These are phyloP conservation scores for Wallacemonas sp. DNA, from an alignment of 208 protist species.

Conservation along the genomic window DNA sequence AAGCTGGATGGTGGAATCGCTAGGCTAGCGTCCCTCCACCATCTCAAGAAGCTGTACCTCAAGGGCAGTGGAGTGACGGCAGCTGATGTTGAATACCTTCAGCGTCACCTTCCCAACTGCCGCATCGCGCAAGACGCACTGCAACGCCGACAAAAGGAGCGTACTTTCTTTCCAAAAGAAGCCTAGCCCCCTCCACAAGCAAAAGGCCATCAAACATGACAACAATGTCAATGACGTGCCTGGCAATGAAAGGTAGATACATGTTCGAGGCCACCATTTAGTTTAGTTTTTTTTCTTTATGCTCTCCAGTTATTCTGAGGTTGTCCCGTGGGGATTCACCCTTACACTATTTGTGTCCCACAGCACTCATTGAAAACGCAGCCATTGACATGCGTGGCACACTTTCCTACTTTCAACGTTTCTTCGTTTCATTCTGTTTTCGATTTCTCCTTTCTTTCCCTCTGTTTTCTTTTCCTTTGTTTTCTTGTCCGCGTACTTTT, in stretches of 20 bases:
- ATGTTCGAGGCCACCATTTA: no score
- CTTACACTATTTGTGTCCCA: no score
- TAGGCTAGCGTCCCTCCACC: constrained; percentile 10
- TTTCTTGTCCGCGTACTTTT: constrained; percentile 14
- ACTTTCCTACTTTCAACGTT: neutral
- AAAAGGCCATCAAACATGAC: neutral
- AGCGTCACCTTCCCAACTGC: constrained; percentile 21
- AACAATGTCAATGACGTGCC: no score
- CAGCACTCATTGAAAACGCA: no score
- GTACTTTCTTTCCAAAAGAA: neutral
- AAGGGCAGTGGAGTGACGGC: constrained; percentile 24
- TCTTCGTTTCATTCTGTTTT: no score
- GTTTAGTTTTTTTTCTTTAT: neutral
- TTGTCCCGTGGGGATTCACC: no score
- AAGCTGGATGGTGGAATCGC: constrained; percentile 16
- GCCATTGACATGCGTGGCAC: neutral
- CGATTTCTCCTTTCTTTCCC: neutral
- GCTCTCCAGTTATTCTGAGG: neutral
- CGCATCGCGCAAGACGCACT: constrained; percentile 24
- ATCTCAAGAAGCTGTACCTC: constrained; percentile 33
- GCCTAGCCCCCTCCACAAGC: neutral
- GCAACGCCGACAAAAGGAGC: constrained; percentile 11
- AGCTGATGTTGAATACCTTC: constrained; percentile 26
- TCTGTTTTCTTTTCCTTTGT: constrained; percentile 14
- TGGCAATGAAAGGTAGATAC: no score